These are phyloP conservation scores for Chenopodium berlandieri DNA, from an alignment of 148 eudicot species.

Conservation along the genomic window DNA sequence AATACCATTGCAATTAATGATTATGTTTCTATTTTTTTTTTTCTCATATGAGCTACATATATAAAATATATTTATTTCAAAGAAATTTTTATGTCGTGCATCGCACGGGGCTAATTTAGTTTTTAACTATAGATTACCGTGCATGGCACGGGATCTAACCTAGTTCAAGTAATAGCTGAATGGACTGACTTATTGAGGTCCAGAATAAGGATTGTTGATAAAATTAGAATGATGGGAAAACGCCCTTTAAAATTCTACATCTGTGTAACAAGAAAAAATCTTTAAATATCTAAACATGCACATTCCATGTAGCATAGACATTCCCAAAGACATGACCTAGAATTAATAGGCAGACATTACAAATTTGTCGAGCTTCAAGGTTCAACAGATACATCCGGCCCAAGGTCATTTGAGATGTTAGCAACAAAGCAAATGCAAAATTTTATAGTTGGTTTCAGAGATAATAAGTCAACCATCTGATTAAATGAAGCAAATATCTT, in stretches of 20 bases:
- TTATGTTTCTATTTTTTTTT: too few relatives aligned
- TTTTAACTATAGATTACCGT: too few relatives aligned
- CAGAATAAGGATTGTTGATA: neutral
- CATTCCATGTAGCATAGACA: neutral
- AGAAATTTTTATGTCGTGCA: too few relatives aligned
- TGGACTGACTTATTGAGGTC: neutral
- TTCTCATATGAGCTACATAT: too few relatives aligned
- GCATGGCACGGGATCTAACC: too few relatives aligned
- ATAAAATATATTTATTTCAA: too few relatives aligned
- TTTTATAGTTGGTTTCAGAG: neutral
- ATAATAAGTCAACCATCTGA: neutral
- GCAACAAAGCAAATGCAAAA: neutral
- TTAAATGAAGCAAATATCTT: neutral
- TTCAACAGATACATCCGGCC: neutral
- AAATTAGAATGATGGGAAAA: neutral
- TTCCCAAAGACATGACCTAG: neutral
- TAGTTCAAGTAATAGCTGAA: too few relatives aligned
- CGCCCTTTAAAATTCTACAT: neutral
- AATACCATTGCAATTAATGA: too few relatives aligned
- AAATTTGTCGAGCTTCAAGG: neutral
- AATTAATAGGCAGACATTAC: neutral
- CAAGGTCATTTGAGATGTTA: neutral
- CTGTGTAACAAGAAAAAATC: neutral
- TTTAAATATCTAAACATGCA: neutral
- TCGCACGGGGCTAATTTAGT: too few relatives aligned